phyloP scores from a whole-genome alignment of 768 basidiomycete genomes.

The Neoboletus magnificus region DNA sequence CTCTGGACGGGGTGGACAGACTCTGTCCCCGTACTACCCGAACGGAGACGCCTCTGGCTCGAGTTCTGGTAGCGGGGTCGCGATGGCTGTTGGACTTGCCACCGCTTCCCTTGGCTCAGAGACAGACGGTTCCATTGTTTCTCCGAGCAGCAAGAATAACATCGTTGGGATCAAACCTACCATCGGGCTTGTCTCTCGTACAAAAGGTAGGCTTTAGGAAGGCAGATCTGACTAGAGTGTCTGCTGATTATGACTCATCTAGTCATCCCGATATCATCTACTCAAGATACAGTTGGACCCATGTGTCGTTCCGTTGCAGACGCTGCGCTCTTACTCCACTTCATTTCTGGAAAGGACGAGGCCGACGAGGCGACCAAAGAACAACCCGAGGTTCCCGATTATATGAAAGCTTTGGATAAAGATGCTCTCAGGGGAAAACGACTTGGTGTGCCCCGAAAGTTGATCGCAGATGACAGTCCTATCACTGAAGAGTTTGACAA shows the following conservation, averaged over 20 bases:
- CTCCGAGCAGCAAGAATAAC: conserved; percentile 41
- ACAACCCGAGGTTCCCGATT: conserved; percentile 57
- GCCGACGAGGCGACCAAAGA: conserved; percentile 50
- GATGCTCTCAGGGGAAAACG: conserved; percentile 48
- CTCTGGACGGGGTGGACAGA: conserved; percentile 47
- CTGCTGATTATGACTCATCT: background rate
- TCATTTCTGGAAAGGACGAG: conserved; percentile 52
- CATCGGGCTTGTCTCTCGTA: conserved; percentile 38
- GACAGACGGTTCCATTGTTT: conserved; percentile 48
- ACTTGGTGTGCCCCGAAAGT: conserved; percentile 50
- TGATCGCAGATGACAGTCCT: conserved; percentile 22
- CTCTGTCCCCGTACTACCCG: conserved; percentile 40
- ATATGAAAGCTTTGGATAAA: conserved; percentile 46
- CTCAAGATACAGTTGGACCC: conserved; percentile 60
- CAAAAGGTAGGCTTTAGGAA: conserved; percentile 27
- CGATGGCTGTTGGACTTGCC: conserved; percentile 41
- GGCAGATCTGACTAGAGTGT: background rate
- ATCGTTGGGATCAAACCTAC: conserved; percentile 43
- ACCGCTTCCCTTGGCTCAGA: conserved; percentile 45
- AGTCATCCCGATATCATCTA: conserved; percentile 56
- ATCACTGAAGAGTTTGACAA: conserved; percentile 38
- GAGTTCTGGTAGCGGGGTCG: conserved; percentile 43
- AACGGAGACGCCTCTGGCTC: conserved; percentile 40
- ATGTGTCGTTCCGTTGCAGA: conserved; percentile 54
- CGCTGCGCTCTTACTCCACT: conserved; percentile 49